phyloP scores from a whole-genome alignment of 2,329 filamentous ascomycete genomes.

The Metarhizium rileyi region DNA sequence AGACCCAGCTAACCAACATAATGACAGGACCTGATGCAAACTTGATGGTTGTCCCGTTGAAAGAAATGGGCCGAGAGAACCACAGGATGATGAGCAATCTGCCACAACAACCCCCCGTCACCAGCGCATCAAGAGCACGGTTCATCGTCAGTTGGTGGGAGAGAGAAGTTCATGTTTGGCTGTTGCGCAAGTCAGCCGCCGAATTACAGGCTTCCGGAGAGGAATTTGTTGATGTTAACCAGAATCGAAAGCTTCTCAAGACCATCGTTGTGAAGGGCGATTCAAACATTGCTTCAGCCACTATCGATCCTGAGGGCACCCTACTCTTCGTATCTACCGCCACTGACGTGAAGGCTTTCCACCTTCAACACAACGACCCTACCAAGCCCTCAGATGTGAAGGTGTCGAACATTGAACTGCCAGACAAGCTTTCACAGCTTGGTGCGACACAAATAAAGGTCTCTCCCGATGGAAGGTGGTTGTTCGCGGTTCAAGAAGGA shows the following conservation, averaged over 20 bases:
- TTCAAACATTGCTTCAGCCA: constrained; percentile 69
- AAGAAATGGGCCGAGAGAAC: constrained; percentile 66
- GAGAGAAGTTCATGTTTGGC: constrained; percentile 77
- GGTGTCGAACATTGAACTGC: constrained; percentile 60
- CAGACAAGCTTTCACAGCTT: constrained; percentile 41
- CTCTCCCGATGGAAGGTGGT: constrained; percentile 61
- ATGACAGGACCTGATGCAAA: constrained; percentile 68
- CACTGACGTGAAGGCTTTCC: constrained; percentile 68
- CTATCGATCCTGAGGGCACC: constrained; percentile 61
- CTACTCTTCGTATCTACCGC: constrained; percentile 69
- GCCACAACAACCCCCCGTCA: constrained; percentile 65
- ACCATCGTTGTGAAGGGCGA: constrained; percentile 63
- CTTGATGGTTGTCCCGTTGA: constrained; percentile 71
- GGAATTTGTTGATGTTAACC: constrained; percentile 33
- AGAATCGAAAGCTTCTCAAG: constrained; percentile 56
- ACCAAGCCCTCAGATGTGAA: constrained; percentile 50
- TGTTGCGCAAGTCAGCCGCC: constrained; percentile 35
- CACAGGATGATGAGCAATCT: constrained; percentile 75
- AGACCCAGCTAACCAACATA: constrained; percentile 6
- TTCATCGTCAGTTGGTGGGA: constrained; percentile 90
- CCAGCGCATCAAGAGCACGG: constrained; percentile 62
- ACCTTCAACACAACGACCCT: constrained; percentile 43
- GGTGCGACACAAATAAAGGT: constrained; percentile 64
- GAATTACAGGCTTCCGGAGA: constrained; percentile 33
- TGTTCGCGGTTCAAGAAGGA: constrained; percentile 54